Evolutionary conservation across 306 rosid species (phyloP), one percentile per base, ranked within the genome.

Genomic region (Amphicarpaea edgeworthii): DNA sequence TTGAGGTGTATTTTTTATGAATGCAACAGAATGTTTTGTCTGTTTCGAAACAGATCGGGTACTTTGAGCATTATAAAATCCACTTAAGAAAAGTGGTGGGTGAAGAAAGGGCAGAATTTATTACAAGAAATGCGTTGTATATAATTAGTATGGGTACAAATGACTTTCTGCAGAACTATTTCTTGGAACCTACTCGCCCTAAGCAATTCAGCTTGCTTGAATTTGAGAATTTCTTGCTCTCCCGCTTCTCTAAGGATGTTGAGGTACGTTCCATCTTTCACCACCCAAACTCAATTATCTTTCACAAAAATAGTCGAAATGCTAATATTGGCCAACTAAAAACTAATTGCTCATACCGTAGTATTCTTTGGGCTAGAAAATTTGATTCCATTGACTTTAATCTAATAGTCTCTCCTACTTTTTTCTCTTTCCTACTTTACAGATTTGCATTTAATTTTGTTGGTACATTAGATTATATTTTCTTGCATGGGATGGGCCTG

Each of bases 151-250:
- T 89, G 90, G 96, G 93, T 19, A 85, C 96, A 50, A 92, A 92
- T 61, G 97, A 92, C 77, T 90, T 92, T 67, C 81, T 92, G 17
- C 90, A 90, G 43, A 87, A 92, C 76, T 92, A 86, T 83, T 92
- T 65, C 89, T 49, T 92, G 82, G 91, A 88, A 63, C 86, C 91
- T 1, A 50, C 73, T 19, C 90, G 96, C 23, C 83, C 88, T 3
- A 81, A 82, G 69, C 90, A 92, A 60, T 92, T 78, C 87, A 88
- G 68, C 45, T 43, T 86, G 51, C 78, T 47, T 24, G 24, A 73
- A 66, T 92, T 61, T 54, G 85, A 88, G 80, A 58, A 85, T 34
- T 92, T 69, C 85, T 83, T 92, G 83, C 80, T 89, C 47, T 77
- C 88, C 21, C 83, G 79, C 79, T 69, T 92, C 90, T 41, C 83